Base-by-base conservation (phyloP, 23 red algal species). In the Pyropia haitanensis region DNA sequence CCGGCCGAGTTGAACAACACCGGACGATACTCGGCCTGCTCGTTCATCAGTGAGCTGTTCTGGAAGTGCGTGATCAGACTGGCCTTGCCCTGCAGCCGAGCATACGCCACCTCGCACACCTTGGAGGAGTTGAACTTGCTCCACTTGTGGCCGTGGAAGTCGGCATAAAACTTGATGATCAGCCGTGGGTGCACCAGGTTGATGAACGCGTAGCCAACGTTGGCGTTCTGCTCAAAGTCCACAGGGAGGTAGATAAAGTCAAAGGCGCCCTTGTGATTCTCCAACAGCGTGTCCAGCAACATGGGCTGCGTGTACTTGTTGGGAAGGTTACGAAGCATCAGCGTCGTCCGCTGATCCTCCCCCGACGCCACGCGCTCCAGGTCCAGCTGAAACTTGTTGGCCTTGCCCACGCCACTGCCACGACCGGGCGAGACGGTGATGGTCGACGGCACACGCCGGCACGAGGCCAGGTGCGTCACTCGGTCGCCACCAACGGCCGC, bases 211-310 rank as follows among this genome's bases (percentile, higher is more conserved):
- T 95, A 95, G 21, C 89, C 89, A 65, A 95, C 80, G 68, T 95
- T 95, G 71, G 79, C 85, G 44, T 81, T 78, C 46, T 95, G 85
- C 68, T 95, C 85, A 70, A 95, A 95, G 67, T 95, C 89, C 49
- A 95, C 85, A 15, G 89, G 89, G 34, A 95, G 89, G 53, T 95
- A 95, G 73, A 95, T 71, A 56, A 95, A 95, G 75, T 95, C 89
- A 87, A 95, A 95, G 60, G 75, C 62, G 53, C 89, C 89, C 18
- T 63, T 61, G 59, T 95, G 72, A 20, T 70, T 70, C 25, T 86
- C 77, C 72, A 85, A 72, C 60, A 95, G 39, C 29, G 89, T 86
- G 26, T 64, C 78, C 20, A 95, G 62, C 18, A 95, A 54, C 89
- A 95, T 95, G 58, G 70, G 76, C 28, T 86, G 80, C 58, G 73